These are phyloP conservation scores for Leptomonas pyrrhocoris DNA, from an alignment of 208 protist species.

Conservation along the genomic window DNA sequence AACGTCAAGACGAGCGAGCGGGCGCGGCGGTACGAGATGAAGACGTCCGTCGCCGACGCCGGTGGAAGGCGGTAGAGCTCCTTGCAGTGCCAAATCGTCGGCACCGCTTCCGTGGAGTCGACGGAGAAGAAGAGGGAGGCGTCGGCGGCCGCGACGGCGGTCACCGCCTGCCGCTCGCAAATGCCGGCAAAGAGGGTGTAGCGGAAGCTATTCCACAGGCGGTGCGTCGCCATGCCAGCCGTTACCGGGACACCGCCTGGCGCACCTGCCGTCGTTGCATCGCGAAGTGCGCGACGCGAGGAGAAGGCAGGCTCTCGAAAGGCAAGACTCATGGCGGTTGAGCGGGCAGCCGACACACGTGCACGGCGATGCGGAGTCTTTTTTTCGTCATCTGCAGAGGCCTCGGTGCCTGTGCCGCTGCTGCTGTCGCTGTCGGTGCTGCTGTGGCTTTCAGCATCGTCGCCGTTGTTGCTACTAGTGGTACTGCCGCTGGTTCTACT, in stretches of 20 bases:
- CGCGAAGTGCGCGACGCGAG: not conserved
- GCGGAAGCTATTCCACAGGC: constrained; percentile 73
- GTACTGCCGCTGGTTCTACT: constrained; percentile 6
- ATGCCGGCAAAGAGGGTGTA: constrained; percentile 60
- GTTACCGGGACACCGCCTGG: not conserved
- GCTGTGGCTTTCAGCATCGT: not conserved
- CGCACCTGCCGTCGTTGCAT: not conserved
- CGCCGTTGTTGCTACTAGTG: not conserved
- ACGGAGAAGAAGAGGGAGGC: not conserved
- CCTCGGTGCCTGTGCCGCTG: constrained; percentile 9
- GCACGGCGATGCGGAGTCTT: not conserved
- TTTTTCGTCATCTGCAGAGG: not conserved
- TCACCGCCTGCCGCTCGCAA: constrained; percentile 22
- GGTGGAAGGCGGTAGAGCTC: constrained; percentile 39
- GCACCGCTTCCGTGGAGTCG: not conserved
- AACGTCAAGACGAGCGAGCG: constrained; percentile 36
- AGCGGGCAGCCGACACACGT: not conserved
- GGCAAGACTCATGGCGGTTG: not conserved
- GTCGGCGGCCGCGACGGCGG: not conserved
- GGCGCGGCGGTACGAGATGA: constrained; percentile 43
- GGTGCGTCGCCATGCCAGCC: constrained; percentile 57
- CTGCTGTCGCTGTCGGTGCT: constrained; percentile 1
- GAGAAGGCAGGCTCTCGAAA: not conserved
- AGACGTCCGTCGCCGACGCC: constrained; percentile 36
- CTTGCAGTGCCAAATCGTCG: constrained; percentile 26